Base-by-base conservation (phyloP, 331 rosid genomes). In the Telfairia occidentalis region DNA sequence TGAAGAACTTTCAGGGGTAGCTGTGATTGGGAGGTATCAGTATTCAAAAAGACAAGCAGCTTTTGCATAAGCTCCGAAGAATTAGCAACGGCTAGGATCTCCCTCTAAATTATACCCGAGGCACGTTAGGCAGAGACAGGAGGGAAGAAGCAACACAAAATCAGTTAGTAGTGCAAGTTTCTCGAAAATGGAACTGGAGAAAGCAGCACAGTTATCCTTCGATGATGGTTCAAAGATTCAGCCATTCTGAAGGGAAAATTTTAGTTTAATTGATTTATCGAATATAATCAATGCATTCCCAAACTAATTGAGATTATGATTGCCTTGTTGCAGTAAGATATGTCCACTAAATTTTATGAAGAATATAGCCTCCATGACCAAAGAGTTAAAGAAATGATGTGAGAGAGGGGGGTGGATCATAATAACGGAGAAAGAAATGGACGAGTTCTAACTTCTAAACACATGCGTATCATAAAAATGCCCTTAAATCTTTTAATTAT, bases 11-110 rank as follows among this genome's bases (percentile, higher is more conserved):
- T 89, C 81, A 93, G 90, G 45, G 94, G 90, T 75, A 93, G 79
- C 24, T 84, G 78, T 64, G 98, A 87, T 15, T 84, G 78, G 67
- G 94, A 87, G 74, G 90, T 78, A 78, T 87, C 83, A 65, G 89
- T 81, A 75, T 90, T 85, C 45, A 92, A 86, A 89, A 92, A 92
- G 61, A 78, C 72, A 34, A 89, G 78, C 80, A 90, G 78, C 84
- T 85, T 85, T 82, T 81, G 87, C 85, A 86, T 78, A 53, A 86
- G 86, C 85, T 87, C 89, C 64, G 43, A 73, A 18, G 98, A 87
- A 76, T 90, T 94, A 16, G 93, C 79, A n/a, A 87, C 73, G 32
- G 81, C 87, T 18, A 92, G 83, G 69, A 90, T 79, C 84, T 92
- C 98, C 80, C 98, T 92, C 98, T 92, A 66, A 66, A 82, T 42